Evolutionary conservation across 73 alveolate species (phyloP).

Genomic region (Paramecium sonneborni): DNA sequence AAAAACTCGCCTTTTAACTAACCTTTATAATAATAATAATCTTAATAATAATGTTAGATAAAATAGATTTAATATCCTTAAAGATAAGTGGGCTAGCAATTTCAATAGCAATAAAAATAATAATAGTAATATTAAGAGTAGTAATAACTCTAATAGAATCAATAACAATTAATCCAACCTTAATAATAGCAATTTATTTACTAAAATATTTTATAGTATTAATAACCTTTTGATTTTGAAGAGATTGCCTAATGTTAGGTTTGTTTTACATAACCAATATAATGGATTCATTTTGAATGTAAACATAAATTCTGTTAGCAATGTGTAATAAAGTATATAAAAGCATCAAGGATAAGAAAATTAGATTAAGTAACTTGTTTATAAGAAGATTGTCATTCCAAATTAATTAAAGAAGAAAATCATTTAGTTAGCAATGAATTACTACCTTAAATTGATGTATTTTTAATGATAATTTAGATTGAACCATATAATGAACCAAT

Average conservation of each 20-base stretch:
- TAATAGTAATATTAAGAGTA: neutral
- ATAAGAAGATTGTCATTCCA: neutral
- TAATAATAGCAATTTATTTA: neutral
- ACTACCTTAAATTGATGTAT: neutral
- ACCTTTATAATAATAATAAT: neutral
- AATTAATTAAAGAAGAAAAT: neutral
- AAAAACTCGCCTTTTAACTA: neutral
- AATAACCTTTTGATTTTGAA: neutral
- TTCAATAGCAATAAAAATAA: neutral
- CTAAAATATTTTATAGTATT: neutral
- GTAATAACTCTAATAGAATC: neutral
- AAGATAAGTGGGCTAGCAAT: neutral
- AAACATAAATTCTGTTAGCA: conserved; percentile 9
- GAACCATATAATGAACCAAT: conserved; percentile 4
- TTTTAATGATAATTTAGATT: neutral
- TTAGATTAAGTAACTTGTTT: neutral
- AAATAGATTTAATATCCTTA: neutral
- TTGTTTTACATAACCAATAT: neutral
- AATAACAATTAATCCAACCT: neutral
- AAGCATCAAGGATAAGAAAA: neutral
- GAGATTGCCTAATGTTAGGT: neutral
- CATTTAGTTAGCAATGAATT: neutral
- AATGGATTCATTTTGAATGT: conserved; percentile 19
- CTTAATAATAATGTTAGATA: neutral
- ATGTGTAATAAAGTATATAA: neutral